These are phyloP conservation scores for Thuidium tamariscinum DNA, from an alignment of 225 moss, liverwort and hornwort genomes.

Conservation along the genomic window DNA sequence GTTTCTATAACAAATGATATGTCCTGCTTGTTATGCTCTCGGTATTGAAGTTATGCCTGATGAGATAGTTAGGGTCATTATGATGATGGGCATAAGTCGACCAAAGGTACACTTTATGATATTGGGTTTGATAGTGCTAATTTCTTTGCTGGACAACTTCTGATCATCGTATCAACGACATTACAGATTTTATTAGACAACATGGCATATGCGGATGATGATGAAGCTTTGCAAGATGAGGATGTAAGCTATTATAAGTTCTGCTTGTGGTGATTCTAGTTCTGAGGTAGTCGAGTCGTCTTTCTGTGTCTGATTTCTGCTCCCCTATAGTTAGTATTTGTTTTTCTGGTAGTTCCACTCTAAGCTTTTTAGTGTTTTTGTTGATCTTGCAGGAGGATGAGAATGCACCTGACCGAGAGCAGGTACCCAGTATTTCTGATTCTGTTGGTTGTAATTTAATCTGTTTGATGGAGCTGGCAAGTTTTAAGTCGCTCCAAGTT, in stretches of 20 bases:
- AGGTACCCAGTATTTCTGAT: constrained; percentile 36
- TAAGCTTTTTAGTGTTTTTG: background rate
- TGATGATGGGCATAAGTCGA: background rate
- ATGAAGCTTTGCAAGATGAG: constrained; percentile 93
- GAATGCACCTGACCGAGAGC: constrained; percentile 94
- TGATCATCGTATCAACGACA: background rate
- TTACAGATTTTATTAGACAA: constrained; percentile 82
- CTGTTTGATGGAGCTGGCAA: background rate
- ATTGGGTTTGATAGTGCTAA: background rate
- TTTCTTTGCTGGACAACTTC: background rate
- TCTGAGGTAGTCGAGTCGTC: background rate
- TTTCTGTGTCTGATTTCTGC: background rate
- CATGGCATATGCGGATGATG: constrained; percentile 96
- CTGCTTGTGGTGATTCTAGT: background rate
- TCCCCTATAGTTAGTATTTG: background rate
- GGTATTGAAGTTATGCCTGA: background rate
- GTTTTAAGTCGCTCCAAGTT: background rate
- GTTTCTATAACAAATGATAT: background rate
- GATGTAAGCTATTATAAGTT: constrained; percentile 53
- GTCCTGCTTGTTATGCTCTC: background rate
- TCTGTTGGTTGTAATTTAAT: background rate
- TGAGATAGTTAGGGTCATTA: background rate
- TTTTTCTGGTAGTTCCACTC: background rate
- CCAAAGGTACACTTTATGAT: background rate
- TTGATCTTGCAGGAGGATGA: constrained; percentile 76